phyloP scores from a whole-genome alignment of 352 stramenopile genomes.

The Nothophytophthora sp. region DNA sequence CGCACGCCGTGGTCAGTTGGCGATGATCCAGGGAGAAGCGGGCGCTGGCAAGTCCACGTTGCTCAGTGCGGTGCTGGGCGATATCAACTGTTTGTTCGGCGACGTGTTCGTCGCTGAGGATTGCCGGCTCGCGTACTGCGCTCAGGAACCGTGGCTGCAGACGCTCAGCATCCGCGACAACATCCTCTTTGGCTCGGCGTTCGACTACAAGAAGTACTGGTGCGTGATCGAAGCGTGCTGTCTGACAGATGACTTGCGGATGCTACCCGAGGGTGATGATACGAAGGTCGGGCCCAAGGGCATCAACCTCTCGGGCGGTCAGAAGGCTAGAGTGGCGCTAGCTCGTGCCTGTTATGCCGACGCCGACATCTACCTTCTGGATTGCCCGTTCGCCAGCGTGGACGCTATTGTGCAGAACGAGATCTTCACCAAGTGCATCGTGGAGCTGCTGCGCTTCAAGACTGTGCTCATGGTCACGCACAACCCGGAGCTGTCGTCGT shows the following conservation, averaged over 20 bases:
- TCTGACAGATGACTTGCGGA: constrained; percentile 39
- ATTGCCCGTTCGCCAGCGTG: constrained; percentile 55
- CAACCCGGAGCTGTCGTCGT: constrained; percentile 51
- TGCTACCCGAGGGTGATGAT: constrained; percentile 57
- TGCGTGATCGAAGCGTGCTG: constrained; percentile 66
- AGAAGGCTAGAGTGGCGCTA: constrained; percentile 59
- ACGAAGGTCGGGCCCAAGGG: constrained; percentile 52
- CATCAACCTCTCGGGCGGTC: constrained; percentile 55
- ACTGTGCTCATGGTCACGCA: constrained; percentile 57
- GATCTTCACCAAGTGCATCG: constrained; percentile 59
- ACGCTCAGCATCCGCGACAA: constrained; percentile 97
- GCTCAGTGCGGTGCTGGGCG: constrained; percentile 47
- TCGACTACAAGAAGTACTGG: constrained; percentile 64
- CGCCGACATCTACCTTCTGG: constrained; percentile 53
- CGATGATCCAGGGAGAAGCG: constrained; percentile 60
- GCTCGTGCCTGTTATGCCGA: constrained; percentile 58
- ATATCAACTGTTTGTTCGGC: constrained; percentile 45
- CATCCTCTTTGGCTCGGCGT: constrained; percentile 93
- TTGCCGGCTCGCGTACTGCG: constrained; percentile 74
- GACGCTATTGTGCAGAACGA: constrained; percentile 62
- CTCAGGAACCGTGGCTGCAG: constrained; percentile 95
- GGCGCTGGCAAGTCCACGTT: constrained; percentile 69
- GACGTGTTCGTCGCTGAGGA: constrained; percentile 33
- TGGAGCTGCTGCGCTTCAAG: constrained; percentile 49
- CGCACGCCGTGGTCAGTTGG: constrained; percentile 45